phyloP scores from a whole-genome alignment of 306 rosid species.

The Senna tora region DNA sequence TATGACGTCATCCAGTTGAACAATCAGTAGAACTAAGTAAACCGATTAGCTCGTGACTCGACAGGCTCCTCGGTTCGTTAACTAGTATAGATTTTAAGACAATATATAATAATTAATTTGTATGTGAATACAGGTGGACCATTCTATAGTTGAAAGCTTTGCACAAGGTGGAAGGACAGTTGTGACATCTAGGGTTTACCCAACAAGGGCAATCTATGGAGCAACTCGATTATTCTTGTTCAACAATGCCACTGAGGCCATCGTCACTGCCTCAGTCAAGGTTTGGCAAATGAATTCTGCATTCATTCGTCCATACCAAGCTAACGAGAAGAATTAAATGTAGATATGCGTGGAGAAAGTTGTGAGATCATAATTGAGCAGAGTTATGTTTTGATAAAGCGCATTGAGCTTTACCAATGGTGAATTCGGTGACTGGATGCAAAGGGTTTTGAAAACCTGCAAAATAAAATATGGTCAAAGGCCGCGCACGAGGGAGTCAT shows the following conservation, averaged over 20 bases:
- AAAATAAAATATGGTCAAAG: too few relatives aligned
- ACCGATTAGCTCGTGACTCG: slow-evolving; percentile 96
- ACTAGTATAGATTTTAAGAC: too few relatives aligned
- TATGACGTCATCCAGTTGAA: too few relatives aligned
- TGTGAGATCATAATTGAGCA: neutral
- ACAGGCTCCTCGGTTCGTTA: too few relatives aligned
- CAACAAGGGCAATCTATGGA: slow-evolving; percentile 88
- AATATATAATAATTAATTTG: too few relatives aligned
- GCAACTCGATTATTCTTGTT: slow-evolving; percentile 74
- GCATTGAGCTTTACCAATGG: too few relatives aligned
- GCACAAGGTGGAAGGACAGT: slow-evolving; percentile 91
- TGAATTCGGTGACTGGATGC: too few relatives aligned
- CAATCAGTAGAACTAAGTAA: too few relatives aligned
- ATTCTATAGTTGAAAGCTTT: slow-evolving; percentile 87
- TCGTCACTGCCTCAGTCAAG: slow-evolving; percentile 65
- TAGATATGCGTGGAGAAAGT: too few relatives aligned
- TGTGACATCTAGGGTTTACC: slow-evolving; percentile 78
- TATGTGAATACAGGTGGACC: slow-evolving; percentile 69
- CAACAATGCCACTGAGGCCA: slow-evolving; percentile 82
- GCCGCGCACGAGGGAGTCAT: too few relatives aligned
- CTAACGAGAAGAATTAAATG: slow-evolving; percentile 26
- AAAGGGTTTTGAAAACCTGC: too few relatives aligned
- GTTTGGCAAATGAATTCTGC: slow-evolving; percentile 97
- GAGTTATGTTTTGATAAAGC: too few relatives aligned
- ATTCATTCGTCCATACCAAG: slow-evolving; percentile 69